Percentiles rank a stretch among this genome's conserved stretches.
phyloP scores from a whole-genome alignment of 2,329 filamentous ascomycete genomes.

The Paracoccidioides brasiliensis region DNA sequence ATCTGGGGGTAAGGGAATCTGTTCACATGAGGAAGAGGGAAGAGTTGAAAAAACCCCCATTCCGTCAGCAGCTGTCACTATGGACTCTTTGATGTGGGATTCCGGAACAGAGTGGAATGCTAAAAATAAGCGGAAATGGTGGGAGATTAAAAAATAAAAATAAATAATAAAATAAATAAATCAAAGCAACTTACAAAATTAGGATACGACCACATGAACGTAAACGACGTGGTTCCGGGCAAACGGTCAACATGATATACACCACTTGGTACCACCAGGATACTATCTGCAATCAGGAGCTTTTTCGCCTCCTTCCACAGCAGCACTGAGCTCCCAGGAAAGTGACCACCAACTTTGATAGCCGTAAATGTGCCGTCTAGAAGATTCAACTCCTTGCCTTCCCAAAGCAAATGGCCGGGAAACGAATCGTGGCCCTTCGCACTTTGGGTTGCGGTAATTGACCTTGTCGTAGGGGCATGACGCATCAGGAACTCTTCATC shows the following conservation, averaged over 20 bases:
- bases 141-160: constrained; percentile 12
- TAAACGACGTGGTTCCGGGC: constrained; percentile 40
- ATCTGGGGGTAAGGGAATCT: constrained; percentile 54
- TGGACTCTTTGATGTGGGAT: neutral
- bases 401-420: constrained; percentile 19
- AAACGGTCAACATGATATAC: constrained; percentile 21
- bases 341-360: constrained; percentile 65
- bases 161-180: constrained; percentile 7
- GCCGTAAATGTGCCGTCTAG: constrained; percentile 6
- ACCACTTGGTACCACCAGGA: constrained; percentile 51
- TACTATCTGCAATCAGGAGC: constrained; percentile 64
- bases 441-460: constrained; percentile 15
- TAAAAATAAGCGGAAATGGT: constrained; percentile 3
- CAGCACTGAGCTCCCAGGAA: constrained; percentile 59
- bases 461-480: constrained; percentile 24
- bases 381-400: constrained; percentile 28
- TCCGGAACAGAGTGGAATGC: neutral
- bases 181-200: constrained; percentile 35
- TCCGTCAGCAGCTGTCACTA: neutral
- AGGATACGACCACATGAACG: constrained; percentile 66
- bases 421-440: neutral
- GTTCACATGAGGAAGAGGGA: neutral
- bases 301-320: constrained; percentile 46
- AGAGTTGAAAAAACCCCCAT: neutral
- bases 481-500: constrained; percentile 53